These are phyloP conservation scores for Penicillium sp. DNA, from an alignment of 2,329 filamentous ascomycete species.

Conservation along the genomic window DNA sequence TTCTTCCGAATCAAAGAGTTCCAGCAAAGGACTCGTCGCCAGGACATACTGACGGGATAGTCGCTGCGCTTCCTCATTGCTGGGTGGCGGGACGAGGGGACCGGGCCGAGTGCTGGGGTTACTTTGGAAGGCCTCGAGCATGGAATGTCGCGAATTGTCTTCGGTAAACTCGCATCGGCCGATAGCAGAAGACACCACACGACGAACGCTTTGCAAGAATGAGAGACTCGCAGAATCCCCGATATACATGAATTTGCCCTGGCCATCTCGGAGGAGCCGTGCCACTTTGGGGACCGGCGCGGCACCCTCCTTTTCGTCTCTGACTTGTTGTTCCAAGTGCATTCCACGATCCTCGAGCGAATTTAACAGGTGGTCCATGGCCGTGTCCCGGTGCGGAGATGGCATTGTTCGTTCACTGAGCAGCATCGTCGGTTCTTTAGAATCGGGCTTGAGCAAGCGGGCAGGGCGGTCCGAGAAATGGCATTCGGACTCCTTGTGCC, in stretches of 20 bases:
- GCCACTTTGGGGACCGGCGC: slow-evolving; percentile 37
- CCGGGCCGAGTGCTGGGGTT: slow-evolving; percentile 28
- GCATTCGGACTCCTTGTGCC: slow-evolving; percentile 41
- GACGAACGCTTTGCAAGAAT: slow-evolving; percentile 51
- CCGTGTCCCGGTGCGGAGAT: slow-evolving; percentile 31
- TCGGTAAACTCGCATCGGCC: slow-evolving; percentile 42
- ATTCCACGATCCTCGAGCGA: slow-evolving; percentile 32
- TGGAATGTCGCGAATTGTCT: slow-evolving; percentile 40
- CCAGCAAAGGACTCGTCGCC: slow-evolving; percentile 47
- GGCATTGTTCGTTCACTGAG: slow-evolving; percentile 30
- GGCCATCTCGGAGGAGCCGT: slow-evolving; percentile 49
- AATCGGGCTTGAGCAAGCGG: slow-evolving; percentile 30
- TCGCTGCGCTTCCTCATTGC: slow-evolving; percentile 38
- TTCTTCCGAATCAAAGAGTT: slow-evolving; percentile 47
- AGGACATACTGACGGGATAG: slow-evolving; percentile 44
- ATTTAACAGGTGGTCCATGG: slow-evolving; percentile 33
- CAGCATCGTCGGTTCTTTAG: slow-evolving; percentile 31
- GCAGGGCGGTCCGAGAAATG: slow-evolving; percentile 39
- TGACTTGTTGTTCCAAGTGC: slow-evolving; percentile 26
- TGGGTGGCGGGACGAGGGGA: slow-evolving; percentile 30
- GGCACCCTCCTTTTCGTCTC: slow-evolving; percentile 32
- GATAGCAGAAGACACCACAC: slow-evolving; percentile 46
- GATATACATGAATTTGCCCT: slow-evolving; percentile 53
- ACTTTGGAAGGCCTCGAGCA: slow-evolving; percentile 40
- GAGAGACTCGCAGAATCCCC: slow-evolving; percentile 53